Conservation (phyloP, 768 basidiomycete species). For the Lenzites betulinus region DNA sequence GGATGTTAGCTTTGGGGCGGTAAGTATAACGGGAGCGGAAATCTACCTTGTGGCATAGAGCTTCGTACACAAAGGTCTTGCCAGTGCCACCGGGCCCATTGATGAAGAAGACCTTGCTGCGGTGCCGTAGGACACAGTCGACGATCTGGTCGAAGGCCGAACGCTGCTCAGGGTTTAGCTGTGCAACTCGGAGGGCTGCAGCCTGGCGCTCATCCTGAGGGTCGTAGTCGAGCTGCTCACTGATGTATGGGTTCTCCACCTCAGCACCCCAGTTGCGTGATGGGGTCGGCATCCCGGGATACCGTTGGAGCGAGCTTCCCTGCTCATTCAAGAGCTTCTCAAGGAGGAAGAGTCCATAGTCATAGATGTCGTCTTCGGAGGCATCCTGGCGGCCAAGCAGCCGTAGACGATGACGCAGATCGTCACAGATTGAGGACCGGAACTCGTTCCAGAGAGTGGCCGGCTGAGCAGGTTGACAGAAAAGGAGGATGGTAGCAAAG, state of each 20-base stretch:
- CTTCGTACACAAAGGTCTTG: slow-evolving; percentile 48
- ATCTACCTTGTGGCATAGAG: background rate
- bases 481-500: slow-evolving; percentile 41
- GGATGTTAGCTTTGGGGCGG: too few species aligned
- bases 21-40: too few species aligned
- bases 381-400: too few species aligned
- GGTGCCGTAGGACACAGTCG: slow-evolving; percentile 13
- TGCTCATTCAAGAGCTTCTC: too few species aligned
- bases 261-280: slow-evolving; percentile 19
- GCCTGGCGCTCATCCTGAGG: slow-evolving; percentile 46
- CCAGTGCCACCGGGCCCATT: slow-evolving; percentile 48
- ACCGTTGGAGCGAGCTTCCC: too few species aligned
- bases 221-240: slow-evolving; percentile 33
- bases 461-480: slow-evolving; percentile 36
- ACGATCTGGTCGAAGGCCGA: background rate
- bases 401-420: slow-evolving; percentile 26
- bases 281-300: too few species aligned
- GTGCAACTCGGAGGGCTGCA: background rate
- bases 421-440: slow-evolving; percentile 42
- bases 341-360: too few species aligned
- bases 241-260: background rate
- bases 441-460: slow-evolving; percentile 42
- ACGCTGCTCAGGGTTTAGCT: too few species aligned
- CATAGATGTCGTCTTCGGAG: too few species aligned
- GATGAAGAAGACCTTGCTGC: slow-evolving; percentile 40